These are phyloP conservation scores for Myriosclerotinia curreyana DNA, from an alignment of 2,329 filamentous ascomycete genomes.

Conservation along the genomic window DNA sequence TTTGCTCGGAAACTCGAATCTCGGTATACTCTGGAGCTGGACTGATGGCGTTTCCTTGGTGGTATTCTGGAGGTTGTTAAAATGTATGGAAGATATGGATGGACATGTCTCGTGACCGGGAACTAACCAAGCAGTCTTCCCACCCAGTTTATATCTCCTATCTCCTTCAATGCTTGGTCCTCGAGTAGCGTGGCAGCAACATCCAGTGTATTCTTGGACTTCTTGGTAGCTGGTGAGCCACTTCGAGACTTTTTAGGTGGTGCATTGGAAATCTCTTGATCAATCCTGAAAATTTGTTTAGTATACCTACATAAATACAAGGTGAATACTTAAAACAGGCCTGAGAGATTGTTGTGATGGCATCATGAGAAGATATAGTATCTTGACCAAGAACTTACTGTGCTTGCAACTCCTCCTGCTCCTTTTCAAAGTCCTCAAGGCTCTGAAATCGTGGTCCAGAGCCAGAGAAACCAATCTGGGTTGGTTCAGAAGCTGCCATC, in stretches of 20 bases:
- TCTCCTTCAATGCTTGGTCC: slow-evolving; percentile 26
- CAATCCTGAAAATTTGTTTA: background rate
- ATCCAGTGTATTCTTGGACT: slow-evolving; percentile 24
- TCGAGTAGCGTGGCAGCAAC: slow-evolving; percentile 23
- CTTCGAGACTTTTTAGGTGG: background rate
- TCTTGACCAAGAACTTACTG: slow-evolving; percentile 3
- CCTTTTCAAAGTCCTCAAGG: slow-evolving; percentile 8
- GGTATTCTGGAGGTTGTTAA: slow-evolving; percentile 33
- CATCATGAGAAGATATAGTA: background rate
- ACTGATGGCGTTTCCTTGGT: slow-evolving; percentile 24
- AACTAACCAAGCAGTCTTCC: slow-evolving; percentile 33
- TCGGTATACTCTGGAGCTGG: slow-evolving; percentile 4
- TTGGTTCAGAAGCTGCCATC: background rate
- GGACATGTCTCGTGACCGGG: background rate
- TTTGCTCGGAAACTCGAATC: background rate
- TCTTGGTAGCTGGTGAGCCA: slow-evolving; percentile 19
- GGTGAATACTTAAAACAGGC: background rate
- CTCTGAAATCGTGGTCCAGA: slow-evolving; percentile 1
- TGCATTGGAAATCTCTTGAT: background rate
- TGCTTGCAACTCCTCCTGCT: slow-evolving; percentile 14
- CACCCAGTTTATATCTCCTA: slow-evolving; percentile 37
- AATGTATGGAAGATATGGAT: background rate
- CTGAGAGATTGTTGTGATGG: background rate
- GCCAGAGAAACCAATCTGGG: background rate
- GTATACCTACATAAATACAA: background rate